These are phyloP conservation scores for Tylopilus cervinicoccineus DNA, from an alignment of 768 basidiomycete genomes.

Conservation along the genomic window DNA sequence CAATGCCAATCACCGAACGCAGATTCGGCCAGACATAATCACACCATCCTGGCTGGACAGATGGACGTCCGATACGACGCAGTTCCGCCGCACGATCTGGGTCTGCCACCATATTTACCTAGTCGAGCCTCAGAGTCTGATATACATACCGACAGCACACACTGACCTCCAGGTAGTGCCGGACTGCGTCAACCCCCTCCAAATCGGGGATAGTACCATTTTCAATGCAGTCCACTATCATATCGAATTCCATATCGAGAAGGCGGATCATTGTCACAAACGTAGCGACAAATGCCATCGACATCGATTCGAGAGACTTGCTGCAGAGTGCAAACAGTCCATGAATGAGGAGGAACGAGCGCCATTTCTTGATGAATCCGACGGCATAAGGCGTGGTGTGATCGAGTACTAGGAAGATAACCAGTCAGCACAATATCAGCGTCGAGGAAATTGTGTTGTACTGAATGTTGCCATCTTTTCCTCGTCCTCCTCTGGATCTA, in stretches of 20 bases:
- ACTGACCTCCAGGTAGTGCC: neutral
- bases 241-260: neutral
- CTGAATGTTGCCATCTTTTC: slow-evolving; percentile 7
- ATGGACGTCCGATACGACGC: neutral
- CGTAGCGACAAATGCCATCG: neutral
- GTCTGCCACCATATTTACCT: neutral
- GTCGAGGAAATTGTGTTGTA: too few species aligned
- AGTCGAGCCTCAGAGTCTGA: neutral
- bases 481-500: neutral
- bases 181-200: neutral
- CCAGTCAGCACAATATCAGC: too few species aligned
- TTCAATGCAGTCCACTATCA: neutral
- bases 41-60: neutral
- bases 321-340: neutral
- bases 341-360: neutral
- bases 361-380: neutral
- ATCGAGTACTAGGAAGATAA: neutral
- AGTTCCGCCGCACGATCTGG: neutral
- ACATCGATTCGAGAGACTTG: neutral
- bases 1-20: neutral
- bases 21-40: neutral
- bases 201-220: neutral
- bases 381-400: neutral
- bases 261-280: neutral
- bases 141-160: neutral